Conservation (phyloP, 176 grass and related monocot genomes). For the Phragmites australis region DNA sequence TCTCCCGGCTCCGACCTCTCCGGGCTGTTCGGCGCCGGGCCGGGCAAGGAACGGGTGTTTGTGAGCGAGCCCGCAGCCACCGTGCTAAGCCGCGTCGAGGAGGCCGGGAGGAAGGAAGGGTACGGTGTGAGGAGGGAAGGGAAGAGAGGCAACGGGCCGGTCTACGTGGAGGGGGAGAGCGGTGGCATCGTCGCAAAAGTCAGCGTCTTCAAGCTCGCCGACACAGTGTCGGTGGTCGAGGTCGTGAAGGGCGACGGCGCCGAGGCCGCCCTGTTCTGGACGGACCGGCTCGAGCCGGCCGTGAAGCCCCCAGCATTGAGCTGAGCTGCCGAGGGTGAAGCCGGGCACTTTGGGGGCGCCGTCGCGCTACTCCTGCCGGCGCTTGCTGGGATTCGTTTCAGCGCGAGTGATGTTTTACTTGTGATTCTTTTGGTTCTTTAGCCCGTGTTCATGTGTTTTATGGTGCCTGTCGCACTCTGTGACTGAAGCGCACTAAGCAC, state of each 20-base stretch:
- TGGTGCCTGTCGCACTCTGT: not conserved
- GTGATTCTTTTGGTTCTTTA: slow-evolving; percentile 5
- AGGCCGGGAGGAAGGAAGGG: slow-evolving; percentile 34
- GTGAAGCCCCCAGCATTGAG: slow-evolving; percentile 32
- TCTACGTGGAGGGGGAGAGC: slow-evolving; percentile 47
- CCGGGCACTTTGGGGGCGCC: not conserved
- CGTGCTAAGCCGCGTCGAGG: slow-evolving; percentile 43
- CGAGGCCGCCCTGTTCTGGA: slow-evolving; percentile 60
- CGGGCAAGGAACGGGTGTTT: slow-evolving; percentile 61
- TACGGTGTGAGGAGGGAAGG: slow-evolving; percentile 34
- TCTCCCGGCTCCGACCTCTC: slow-evolving; percentile 69
- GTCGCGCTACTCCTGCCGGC: not conserved
- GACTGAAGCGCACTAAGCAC: not conserved
- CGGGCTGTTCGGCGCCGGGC: slow-evolving; percentile 38
- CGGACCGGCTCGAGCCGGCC: slow-evolving; percentile 49
- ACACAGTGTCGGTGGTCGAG: slow-evolving; percentile 56
- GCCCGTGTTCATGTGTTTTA: not conserved
- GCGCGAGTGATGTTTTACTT: not conserved
- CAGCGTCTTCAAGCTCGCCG: slow-evolving; percentile 42
- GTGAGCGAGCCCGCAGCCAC: slow-evolving; percentile 2
- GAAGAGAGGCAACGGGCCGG: slow-evolving; percentile 19
- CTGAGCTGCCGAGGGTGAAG: slow-evolving; percentile 7
- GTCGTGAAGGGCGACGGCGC: slow-evolving; percentile 48
- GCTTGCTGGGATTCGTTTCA: not conserved
- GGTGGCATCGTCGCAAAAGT: slow-evolving; percentile 59